Conservation (phyloP, 1,139 yeast genomes). For the Hanseniaspora sp. region DNA sequence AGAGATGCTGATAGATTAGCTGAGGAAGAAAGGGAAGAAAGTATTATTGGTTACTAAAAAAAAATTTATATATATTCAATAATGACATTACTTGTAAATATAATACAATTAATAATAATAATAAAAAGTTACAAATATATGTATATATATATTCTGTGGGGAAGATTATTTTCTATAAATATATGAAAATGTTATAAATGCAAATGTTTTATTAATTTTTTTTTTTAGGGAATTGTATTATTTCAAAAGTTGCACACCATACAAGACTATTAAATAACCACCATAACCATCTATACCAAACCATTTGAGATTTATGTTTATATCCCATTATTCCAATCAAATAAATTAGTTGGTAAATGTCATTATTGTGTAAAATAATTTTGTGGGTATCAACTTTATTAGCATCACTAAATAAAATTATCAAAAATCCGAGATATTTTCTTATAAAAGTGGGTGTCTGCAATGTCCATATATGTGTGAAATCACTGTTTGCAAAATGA, state of each 20-base stretch:
- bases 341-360: conserved; percentile 48
- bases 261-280: conserved; percentile 36
- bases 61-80: too few relatives aligned
- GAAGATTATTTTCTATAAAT: too few relatives aligned
- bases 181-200: too few relatives aligned
- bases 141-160: not conserved
- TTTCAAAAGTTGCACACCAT: conserved; percentile 4
- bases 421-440: conserved; percentile 43
- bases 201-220: too few relatives aligned
- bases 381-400: conserved; percentile 29
- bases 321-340: conserved; percentile 61
- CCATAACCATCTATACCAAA: conserved; percentile 94
- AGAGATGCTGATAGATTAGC: not conserved
- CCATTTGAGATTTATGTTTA: conserved; percentile 85
- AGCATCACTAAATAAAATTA: conserved; percentile 28
- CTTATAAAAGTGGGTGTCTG: conserved; percentile 39
- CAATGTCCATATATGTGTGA: conserved; percentile 31
- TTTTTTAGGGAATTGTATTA: not conserved
- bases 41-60: not conserved
- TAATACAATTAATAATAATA: not conserved
- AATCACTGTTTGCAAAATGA: not conserved
- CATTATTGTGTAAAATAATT: conserved; percentile 23
- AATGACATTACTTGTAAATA: not conserved
- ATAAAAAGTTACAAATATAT: not conserved
- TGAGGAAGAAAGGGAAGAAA: not conserved